Base-by-base conservation (phyloP, 2,329 filamentous ascomycete genomes). In the Calonectria hawksworthii region DNA sequence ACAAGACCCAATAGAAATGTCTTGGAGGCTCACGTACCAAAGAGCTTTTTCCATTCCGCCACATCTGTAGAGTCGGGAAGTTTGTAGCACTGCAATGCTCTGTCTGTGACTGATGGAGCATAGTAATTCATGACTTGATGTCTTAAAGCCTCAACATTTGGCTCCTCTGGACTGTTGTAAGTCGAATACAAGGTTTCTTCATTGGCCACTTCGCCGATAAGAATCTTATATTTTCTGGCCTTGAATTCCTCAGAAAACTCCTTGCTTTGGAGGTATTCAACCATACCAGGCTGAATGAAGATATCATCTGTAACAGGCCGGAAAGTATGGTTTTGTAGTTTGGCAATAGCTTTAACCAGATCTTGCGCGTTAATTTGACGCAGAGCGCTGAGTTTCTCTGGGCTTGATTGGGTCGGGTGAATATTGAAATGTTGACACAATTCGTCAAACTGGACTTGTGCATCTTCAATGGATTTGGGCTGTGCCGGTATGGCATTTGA, bases 401-500 rank as follows among this genome's bases (percentile, higher is more conserved):
- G 56, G 0, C 80, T 76, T 0, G 83, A 72, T 3, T 78, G 41
- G 3, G 52, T 30, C 2, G 28, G 11, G 0, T 82, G 63, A 13
- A 87, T 82, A 0, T 74, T 56, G 61, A 87, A 86, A 47, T 84
- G 76, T 0, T 76, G 36, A 71, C 86, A 87, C 0, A 88, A 73
- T 70, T 88, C 87, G 21, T 87, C 83, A 69, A 88, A 88, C 72
- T 88, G 87, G 0, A 73, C 75, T 13, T 87, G 83, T 0, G 82
- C 80, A 32, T 87, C 84, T 0, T 77, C 77, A 0, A 85, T 76
- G 0, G 81, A 83, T 73, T 86, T 88, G 0, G 86, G 86, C 44
- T 88, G 86, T 5, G 87, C 85, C 0, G 85, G 86, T 28, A 88
- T 87, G 0, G 86, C 86, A 74, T 88, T 89, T 2, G 87, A 88